phyloP scores from a whole-genome alignment of 164 flowering plant species.

The Vitis rotundifolia region DNA sequence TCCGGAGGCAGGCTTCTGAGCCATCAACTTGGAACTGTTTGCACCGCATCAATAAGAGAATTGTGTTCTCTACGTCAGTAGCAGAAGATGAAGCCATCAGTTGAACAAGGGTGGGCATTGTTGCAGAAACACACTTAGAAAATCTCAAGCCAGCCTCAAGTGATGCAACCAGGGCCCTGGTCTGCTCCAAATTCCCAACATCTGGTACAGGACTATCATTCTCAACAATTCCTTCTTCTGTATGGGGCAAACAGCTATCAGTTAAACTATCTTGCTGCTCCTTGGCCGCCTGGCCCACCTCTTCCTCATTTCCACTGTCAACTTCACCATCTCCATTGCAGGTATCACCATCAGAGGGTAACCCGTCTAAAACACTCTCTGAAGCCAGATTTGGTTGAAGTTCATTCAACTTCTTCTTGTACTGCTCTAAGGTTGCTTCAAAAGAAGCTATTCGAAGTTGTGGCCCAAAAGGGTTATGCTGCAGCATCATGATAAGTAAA shows the following conservation, averaged over 20 bases:
- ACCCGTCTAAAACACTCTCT: conserved; percentile 41
- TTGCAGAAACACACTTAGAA: conserved; percentile 72
- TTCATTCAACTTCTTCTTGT: conserved; percentile 67
- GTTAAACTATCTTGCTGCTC: conserved; percentile 56
- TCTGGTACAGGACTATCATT: conserved; percentile 63
- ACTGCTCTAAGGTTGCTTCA: conserved; percentile 86
- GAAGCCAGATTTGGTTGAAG: conserved; percentile 47
- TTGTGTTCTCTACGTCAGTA: conserved; percentile 89
- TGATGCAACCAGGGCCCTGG: conserved; percentile 91
- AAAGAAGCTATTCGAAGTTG: conserved; percentile 84
- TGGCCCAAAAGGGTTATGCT: conserved; percentile 98
- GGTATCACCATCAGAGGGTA: conserved; percentile 36
- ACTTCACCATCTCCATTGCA: conserved; percentile 49
- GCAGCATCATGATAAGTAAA: conserved; percentile 88
- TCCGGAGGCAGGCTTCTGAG: conserved; percentile 86
- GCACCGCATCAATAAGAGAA: conserved; percentile 91
- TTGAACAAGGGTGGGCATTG: conserved; percentile 91
- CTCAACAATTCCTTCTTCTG: conserved; percentile 30
- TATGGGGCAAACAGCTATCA: conserved; percentile 61
- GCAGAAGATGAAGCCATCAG: conserved; percentile 97
- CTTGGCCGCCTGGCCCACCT: conserved; percentile 8
- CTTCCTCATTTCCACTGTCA: conserved; percentile 35
- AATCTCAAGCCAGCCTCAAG: conserved; percentile 93
- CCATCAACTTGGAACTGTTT: conserved; percentile 95
- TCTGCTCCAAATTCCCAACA: conserved; percentile 89